Percentiles rank a stretch among this genome's conserved stretches.
phyloP scores from a whole-genome alignment of 371 early-diverging fungal genomes.

The Mortierella sp. region DNA sequence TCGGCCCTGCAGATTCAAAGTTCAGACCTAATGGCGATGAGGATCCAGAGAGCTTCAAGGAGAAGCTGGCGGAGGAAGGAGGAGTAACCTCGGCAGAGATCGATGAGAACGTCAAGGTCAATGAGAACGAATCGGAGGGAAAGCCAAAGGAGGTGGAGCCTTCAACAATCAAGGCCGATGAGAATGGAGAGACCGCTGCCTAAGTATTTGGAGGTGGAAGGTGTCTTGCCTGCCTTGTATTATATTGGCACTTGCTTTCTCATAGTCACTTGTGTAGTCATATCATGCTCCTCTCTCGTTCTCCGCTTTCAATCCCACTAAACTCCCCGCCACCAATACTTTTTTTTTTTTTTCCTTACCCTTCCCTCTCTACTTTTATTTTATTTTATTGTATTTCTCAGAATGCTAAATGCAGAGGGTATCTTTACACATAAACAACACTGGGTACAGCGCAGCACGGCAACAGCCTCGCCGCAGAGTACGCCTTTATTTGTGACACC shows the following conservation, averaged over 20 bases:
- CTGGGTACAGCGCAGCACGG: no score
- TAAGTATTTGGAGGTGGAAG: background rate
- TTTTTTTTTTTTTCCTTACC: conserved; percentile 9
- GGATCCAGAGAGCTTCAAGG: conserved; percentile 31
- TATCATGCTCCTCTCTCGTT: background rate
- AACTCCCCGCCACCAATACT: background rate
- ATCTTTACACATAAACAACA: no score
- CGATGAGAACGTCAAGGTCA: background rate
- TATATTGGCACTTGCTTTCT: background rate
- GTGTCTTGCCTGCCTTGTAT: background rate
- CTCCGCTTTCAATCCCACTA: background rate
- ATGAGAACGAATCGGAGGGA: background rate
- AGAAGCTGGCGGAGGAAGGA: background rate
- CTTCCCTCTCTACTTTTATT: no score
- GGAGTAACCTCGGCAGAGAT: background rate
- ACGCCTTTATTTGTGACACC: no score
- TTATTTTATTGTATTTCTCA: no score
- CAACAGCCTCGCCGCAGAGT: no score
- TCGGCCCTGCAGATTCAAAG: conserved; percentile 29
- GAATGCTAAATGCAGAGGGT: no score
- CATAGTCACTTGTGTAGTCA: background rate
- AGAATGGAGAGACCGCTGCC: conserved; percentile 7
- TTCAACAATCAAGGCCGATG: conserved; percentile 6
- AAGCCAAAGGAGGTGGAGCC: conserved; percentile 10
- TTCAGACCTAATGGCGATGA: conserved; percentile 48